Evolutionary conservation across 441 rosid genomes (phyloP).

Genomic region (Breynia disticha): DNA sequence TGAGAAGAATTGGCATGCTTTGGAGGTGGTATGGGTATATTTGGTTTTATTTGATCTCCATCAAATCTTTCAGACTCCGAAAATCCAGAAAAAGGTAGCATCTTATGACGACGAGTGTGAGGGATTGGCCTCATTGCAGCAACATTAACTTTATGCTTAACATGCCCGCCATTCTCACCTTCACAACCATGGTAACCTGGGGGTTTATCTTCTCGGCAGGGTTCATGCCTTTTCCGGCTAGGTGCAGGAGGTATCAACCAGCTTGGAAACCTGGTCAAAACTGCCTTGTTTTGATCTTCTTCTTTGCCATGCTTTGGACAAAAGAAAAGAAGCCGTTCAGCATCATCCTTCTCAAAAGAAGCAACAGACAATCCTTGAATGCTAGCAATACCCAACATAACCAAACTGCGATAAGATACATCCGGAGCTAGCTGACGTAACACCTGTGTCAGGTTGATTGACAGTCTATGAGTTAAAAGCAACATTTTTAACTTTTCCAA

Average conservation of each 20-base stretch:
- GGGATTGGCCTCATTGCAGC: constrained; percentile 94
- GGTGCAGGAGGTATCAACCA: constrained; percentile 89
- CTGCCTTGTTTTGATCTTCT: constrained; percentile 18
- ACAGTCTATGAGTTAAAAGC: not conserved
- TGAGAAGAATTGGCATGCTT: constrained; percentile 50
- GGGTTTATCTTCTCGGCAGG: constrained; percentile 43
- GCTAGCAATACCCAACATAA: constrained; percentile 83
- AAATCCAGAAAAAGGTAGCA: constrained; percentile 72
- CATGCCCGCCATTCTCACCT: constrained; percentile 42
- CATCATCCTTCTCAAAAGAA: constrained; percentile 91
- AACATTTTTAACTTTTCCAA: not conserved
- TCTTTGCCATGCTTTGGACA: constrained; percentile 38
- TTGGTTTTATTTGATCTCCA: constrained; percentile 63
- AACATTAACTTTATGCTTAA: constrained; percentile 35
- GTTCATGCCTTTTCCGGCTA: constrained; percentile 49
- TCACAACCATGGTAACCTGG: constrained; percentile 19
- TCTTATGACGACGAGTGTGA: constrained; percentile 60
- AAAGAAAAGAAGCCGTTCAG: constrained; percentile 84
- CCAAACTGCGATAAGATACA: constrained; percentile 76
- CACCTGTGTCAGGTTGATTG: constrained; percentile 36
- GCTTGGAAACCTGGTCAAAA: constrained; percentile 38
- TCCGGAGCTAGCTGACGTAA: constrained; percentile 90
- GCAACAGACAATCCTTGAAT: constrained; percentile 94
- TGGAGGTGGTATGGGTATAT: constrained; percentile 44
- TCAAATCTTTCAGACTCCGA: constrained; percentile 62